Evolutionary conservation across 495 filamentous ascomycete genomes (phyloP).

Genomic region (Aspergillus haitiensis): DNA sequence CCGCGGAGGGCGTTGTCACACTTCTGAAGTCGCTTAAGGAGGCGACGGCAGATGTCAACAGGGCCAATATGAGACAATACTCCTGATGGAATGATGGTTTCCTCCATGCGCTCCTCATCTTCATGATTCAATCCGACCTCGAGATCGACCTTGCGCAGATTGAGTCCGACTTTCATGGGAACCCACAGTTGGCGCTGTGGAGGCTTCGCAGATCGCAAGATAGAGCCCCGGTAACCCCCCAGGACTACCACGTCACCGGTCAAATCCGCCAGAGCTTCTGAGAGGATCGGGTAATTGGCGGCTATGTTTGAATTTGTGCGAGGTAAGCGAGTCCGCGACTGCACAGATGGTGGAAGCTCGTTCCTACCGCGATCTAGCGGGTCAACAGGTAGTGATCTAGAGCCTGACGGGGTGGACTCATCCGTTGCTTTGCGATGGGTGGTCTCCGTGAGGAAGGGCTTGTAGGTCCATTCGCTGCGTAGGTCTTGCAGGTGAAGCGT

Average conservation of each 20-base stretch:
- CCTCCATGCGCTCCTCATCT: conserved; percentile 83
- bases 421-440: conserved; percentile 21
- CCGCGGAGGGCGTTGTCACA: conserved; percentile 70
- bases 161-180: conserved; percentile 90
- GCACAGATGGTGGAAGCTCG: conserved; percentile 1
- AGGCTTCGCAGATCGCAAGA: conserved; percentile 79
- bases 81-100: conserved; percentile 76
- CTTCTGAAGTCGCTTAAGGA: conserved; percentile 75
- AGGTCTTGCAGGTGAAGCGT: conserved; percentile 55
- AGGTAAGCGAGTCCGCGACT: conserved; percentile 28
- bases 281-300: conserved; percentile 51
- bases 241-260: conserved; percentile 85
- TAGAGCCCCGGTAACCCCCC: conserved; percentile 88
- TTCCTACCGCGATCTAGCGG: background rate
- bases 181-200: conserved; percentile 87
- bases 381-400: background rate
- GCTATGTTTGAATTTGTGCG: conserved; percentile 31
- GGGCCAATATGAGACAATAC: conserved; percentile 90
- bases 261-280: conserved; percentile 65
- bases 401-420: background rate
- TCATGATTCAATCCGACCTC: conserved; percentile 81
- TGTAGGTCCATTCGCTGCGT: conserved; percentile 40
- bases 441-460: conserved; percentile 30
- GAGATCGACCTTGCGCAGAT: conserved; percentile 87
- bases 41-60: conserved; percentile 79